These are phyloP conservation scores for Stromatinia cepivora DNA, from an alignment of 2,329 filamentous ascomycete species.

Conservation along the genomic window DNA sequence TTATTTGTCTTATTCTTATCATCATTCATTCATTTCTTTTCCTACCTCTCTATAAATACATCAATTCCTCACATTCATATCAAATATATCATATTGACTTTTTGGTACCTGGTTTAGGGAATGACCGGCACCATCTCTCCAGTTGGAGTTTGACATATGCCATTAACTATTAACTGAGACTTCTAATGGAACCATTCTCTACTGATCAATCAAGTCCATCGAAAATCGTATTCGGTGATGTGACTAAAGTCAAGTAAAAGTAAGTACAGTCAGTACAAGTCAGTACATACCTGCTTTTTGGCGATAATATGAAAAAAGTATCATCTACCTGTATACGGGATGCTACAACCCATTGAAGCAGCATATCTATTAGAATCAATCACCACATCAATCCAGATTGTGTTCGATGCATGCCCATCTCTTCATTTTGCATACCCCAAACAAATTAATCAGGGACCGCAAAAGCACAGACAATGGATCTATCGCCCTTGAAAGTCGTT, in stretches of 20 bases:
- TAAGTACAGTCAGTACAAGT: no score
- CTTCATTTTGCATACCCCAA: neutral
- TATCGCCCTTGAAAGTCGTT: slow-evolving; percentile 5
- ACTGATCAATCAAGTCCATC: neutral
- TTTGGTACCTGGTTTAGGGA: neutral
- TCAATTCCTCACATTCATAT: neutral
- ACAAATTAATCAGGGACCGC: no score
- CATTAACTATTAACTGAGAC: slow-evolving; percentile 8
- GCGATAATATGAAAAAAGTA: neutral
- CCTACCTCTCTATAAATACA: neutral
- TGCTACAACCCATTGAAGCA: neutral
- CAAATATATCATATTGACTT: neutral
- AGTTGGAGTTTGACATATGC: slow-evolving; percentile 19
- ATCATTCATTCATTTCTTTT: neutral
- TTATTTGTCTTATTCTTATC: neutral
- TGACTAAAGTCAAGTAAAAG: neutral
- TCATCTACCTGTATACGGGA: neutral
- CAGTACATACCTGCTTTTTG: neutral
- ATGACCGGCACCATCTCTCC: neutral
- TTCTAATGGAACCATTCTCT: slow-evolving; percentile 10
- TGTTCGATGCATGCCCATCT: neutral
- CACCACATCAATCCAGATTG: neutral
- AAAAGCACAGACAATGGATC: slow-evolving; percentile 14
- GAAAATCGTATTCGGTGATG: neutral
- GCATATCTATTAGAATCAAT: neutral